Evolutionary conservation across 441 rosid genomes (phyloP), one percentile per base, ranked within the genome.

Genomic region (Geranium incanum): DNA sequence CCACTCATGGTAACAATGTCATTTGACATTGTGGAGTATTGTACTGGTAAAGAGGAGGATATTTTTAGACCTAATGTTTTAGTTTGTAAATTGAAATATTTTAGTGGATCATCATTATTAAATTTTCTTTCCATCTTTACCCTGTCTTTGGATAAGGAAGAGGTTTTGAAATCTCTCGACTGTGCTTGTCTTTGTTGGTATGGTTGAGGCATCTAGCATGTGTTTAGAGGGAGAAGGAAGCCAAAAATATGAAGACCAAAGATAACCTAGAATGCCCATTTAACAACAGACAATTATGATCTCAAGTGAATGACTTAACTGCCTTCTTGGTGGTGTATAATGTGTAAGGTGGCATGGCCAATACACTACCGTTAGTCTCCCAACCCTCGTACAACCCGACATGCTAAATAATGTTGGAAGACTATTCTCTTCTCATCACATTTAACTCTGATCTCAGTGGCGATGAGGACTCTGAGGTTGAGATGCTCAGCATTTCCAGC

Each of bases 401-500:
- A 43, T 7, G 50, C 11, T 43, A 43, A 43, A 28, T 8, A 43
- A 43, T 13, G 6, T 43, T 43, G 50, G 11, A 6, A 6, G 11
- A 43, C 50, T 43, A 7, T 43, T 43, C 11, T 43, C 50, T 43
- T 43, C 11, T 43, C 11, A 28, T 43, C 50, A 43, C 11, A 43
- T 43, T 7, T 43, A 11, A 43, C 50, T 43, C 50, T 7, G 50
- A 7, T 43, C 11, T 11, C 50, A 43, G 50, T 7, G 90, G 86
- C 0, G 97, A 90, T 52, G 99, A 92, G 2, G 97, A 90, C 71
- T 95, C 99, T 74, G 99, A 92, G 83, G 92, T 95, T 70, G 99
- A 95, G 85, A 82, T 95, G 93, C 88, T 95, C 8, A 95, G 99
- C 78, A 95, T 95, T 75, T 95, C 99, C 43, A 95, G 99, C 70